Percentiles rank a stretch among this genome's conserved stretches.
phyloP scores from a whole-genome alignment of 345 rosid species.

The Physaria fendleri region DNA sequence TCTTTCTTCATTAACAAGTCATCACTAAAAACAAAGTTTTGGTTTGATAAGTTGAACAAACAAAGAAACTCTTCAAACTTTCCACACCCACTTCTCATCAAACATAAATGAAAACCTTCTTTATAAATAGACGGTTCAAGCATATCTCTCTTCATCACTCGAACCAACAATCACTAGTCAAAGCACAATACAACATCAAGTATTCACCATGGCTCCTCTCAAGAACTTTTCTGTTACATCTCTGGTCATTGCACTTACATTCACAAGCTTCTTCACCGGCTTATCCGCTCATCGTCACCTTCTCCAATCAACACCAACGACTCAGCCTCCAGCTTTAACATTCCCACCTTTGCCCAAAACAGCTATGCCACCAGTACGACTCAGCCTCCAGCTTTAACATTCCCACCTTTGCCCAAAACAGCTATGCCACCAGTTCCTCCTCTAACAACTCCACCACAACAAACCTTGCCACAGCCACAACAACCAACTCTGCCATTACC shows the following conservation, averaged over 20 bases:
- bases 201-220: neutral
- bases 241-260: slow-evolving; percentile 21
- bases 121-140: too few relatives aligned
- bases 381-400: slow-evolving; percentile 19
- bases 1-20: too few relatives aligned
- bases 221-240: slow-evolving; percentile 4
- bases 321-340: slow-evolving; percentile 16
- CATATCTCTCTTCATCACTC: slow-evolving; percentile 10
- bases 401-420: slow-evolving; percentile 10
- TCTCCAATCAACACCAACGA: slow-evolving; percentile 26
- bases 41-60: slow-evolving; percentile 21
- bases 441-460: too few relatives aligned
- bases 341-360: slow-evolving; percentile 15
- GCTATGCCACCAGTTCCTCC: neutral
- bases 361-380: neutral
- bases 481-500: slow-evolving; percentile 21
- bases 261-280: slow-evolving; percentile 24
- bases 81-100: slow-evolving; percentile 17
- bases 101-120: slow-evolving; percentile 16
- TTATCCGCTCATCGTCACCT: slow-evolving; percentile 17
- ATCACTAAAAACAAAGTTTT: too few relatives aligned
- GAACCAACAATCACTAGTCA: neutral
- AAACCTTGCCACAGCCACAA: too few relatives aligned
- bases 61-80: neutral
- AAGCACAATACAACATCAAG: neutral